phyloP scores from a whole-genome alignment of 2,329 filamentous ascomycete species.

The Aphanocladium album region DNA sequence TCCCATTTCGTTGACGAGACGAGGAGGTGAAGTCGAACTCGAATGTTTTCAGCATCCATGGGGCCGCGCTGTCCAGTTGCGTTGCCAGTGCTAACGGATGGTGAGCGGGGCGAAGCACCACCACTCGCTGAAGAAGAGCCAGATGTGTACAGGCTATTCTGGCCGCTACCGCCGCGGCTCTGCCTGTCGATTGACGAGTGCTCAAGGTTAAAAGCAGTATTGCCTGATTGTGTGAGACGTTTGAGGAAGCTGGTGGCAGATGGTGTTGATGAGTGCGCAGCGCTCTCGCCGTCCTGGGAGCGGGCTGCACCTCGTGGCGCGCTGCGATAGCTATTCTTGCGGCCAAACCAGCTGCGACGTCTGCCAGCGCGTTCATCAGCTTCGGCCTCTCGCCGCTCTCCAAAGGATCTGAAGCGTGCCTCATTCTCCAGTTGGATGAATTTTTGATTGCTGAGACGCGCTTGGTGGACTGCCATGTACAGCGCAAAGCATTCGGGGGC shows the following conservation, averaged over 20 bases:
- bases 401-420: conserved; percentile 68
- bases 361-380: conserved; percentile 45
- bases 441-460: conserved; percentile 87
- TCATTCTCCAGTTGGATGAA: conserved; percentile 67
- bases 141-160: conserved; percentile 58
- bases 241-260: conserved; percentile 78
- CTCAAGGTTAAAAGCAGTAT: conserved; percentile 73
- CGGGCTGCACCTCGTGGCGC: conserved; percentile 56
- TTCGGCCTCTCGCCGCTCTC: conserved; percentile 45
- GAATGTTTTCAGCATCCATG: conserved; percentile 64
- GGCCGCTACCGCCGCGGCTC: conserved; percentile 44
- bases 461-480: conserved; percentile 81
- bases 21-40: conserved; percentile 79
- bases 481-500: conserved; percentile 73
- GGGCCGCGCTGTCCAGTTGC: conserved; percentile 52
- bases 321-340: conserved; percentile 61
- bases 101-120: conserved; percentile 48
- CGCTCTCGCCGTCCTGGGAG: conserved; percentile 71
- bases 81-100: conserved; percentile 52
- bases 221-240: conserved; percentile 65
- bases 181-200: conserved; percentile 66
- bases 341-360: conserved; percentile 54
- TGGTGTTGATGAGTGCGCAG: conserved; percentile 52
- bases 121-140: conserved; percentile 47
- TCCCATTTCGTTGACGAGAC: conserved; percentile 78